Evolutionary conservation across 768 basidiomycete genomes (phyloP), one percentile per base, ranked within the genome.

Genomic region (Lactarius pseudohatsudake): DNA sequence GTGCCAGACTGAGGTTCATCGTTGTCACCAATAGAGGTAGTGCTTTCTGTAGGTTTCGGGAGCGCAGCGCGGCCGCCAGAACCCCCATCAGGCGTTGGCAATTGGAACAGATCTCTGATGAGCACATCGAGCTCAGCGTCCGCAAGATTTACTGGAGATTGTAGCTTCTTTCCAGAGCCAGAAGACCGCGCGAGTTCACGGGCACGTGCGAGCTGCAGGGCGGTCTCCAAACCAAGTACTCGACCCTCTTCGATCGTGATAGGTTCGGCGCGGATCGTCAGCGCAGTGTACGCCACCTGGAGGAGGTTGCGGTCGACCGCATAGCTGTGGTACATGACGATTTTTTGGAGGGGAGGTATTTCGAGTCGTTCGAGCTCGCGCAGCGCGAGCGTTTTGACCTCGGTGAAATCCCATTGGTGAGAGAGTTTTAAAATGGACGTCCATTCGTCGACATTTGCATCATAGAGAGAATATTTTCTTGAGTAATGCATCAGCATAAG

Each of bases 391-490:
- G 65, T 70, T 43, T 77, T 81, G 10, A 89, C 80, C 54, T 84
- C 81, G 0, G 66, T 67, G 69, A 90, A 90, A 1, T 69, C 43
- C 88, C 88, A 91, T 4, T 76, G 72, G 20, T 83, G 76, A 0
- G 88, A 78, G 1, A 90, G 82, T 4, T 72, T 74, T 0, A 91
- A 74, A 43, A 91, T 83, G 0, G 75, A 76, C 0, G 76, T 74
- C 90, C 90, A 91, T 10, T 84, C 82, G 0, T 79, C 76, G 0
- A 81, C 74, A 0, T 74, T 74, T 8, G 84, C 83, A 20, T 81
- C 77, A 60, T 87, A 86, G 0, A 84, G 74, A 0, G 86, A 85
- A 70, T 86, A 88, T 59, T 75, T 78, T 0, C 88, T 90, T 69
- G 54, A 40, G 13, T 40, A 16, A 18, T 26, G 43, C 43, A n/a